A percentile compares a stretch with the other conserved stretches of the same genome.
These are phyloP conservation scores for Gynandropsis gynandra DNA, from an alignment of 345 rosid species.

Conservation along the genomic window DNA sequence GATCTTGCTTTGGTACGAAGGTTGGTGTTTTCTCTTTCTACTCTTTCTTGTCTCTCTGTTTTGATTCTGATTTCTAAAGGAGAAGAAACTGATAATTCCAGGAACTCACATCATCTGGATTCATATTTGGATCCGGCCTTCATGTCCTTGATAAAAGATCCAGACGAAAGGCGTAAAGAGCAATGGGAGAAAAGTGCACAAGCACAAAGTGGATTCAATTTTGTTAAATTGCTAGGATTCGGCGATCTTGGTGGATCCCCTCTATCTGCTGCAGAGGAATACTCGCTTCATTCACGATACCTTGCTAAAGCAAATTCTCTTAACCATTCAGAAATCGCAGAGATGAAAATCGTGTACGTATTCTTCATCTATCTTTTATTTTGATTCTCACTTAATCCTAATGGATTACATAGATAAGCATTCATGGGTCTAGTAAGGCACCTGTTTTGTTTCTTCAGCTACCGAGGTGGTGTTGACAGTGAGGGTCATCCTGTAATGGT, in stretches of 20 bases:
- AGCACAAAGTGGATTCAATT: slow-evolving; percentile 71
- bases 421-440: slow-evolving; percentile 11
- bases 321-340: slow-evolving; percentile 92
- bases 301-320: slow-evolving; percentile 91
- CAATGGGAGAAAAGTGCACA: slow-evolving; percentile 96
- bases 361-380: slow-evolving; percentile 11
- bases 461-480: slow-evolving; percentile 93
- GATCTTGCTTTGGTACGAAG: slow-evolving; percentile 81
- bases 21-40: slow-evolving; percentile 37
- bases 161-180: slow-evolving; percentile 85
- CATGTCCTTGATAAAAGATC: slow-evolving; percentile 94
- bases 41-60: neutral
- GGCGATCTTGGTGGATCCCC: slow-evolving; percentile 83
- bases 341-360: slow-evolving; percentile 95
- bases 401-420: slow-evolving; percentile 8
- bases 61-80: neutral
- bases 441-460: slow-evolving; percentile 43
- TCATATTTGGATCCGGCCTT: slow-evolving; percentile 94
- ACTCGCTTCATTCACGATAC: slow-evolving; percentile 90
- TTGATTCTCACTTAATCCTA: no score
- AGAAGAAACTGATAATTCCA: slow-evolving; percentile 27
- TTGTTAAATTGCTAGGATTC: slow-evolving; percentile 83
- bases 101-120: slow-evolving; percentile 76
- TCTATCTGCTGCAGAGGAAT: slow-evolving; percentile 85
- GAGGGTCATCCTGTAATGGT: slow-evolving; percentile 97